phyloP scores from a whole-genome alignment of 257 asterid species.

The Sherardia arvensis region DNA sequence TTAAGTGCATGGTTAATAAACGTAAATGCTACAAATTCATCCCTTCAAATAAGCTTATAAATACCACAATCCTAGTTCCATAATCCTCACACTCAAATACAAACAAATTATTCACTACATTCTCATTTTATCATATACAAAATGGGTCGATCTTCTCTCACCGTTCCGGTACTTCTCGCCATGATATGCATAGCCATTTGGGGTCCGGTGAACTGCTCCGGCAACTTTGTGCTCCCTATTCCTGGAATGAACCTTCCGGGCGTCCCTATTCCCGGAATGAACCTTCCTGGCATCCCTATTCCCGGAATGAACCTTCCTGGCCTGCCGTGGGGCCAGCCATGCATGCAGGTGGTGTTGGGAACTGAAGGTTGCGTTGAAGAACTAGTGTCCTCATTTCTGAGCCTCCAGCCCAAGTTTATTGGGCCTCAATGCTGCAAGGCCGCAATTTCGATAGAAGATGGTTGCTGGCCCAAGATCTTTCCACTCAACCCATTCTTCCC shows the following conservation, averaged over 20 bases:
- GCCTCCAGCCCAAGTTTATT: conserved; percentile 2
- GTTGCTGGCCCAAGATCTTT: conserved; percentile 22
- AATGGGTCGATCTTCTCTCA: conserved; percentile 3
- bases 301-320: not conserved
- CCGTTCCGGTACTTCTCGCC: not conserved
- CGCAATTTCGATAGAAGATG: conserved; percentile 13
- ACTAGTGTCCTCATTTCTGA: conserved; percentile 13
- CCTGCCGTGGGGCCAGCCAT: conserved; percentile 10
- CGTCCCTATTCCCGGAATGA: not conserved
- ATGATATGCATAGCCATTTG: not conserved
- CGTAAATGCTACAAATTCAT: not conserved
- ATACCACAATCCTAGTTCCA: not conserved
- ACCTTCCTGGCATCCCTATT: not conserved
- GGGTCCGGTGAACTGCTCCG: conserved; percentile 2
- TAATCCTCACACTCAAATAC: not conserved
- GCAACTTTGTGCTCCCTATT: not conserved
- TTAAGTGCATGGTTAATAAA: not conserved
- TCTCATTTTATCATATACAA: not conserved
- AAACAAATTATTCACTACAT: too few relatives aligned
- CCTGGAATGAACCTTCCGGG: not conserved
- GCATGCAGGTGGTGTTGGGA: conserved; percentile 13
- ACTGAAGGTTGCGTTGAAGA: conserved; percentile 21
- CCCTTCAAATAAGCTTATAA: not conserved
- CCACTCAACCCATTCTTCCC: conserved; percentile 19
- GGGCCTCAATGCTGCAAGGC: conserved; percentile 24